These are phyloP conservation scores for Zygoascus sp. DNA, from an alignment of 1,139 yeast genomes.

Conservation along the genomic window DNA sequence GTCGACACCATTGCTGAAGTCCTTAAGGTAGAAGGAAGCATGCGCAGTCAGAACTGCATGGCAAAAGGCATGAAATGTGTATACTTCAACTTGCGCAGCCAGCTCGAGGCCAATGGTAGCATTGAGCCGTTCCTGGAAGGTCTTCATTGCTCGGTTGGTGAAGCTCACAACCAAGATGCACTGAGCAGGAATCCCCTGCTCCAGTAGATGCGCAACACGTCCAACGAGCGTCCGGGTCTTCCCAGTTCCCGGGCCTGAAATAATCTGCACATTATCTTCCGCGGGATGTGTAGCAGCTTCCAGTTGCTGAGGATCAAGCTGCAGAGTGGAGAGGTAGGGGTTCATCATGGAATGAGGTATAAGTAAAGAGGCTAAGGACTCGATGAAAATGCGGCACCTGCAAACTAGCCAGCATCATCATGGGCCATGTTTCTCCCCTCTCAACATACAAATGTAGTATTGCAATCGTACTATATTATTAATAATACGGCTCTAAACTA, in stretches of 20 bases:
- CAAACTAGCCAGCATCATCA: too few species aligned
- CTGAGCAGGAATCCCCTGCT: conserved; percentile 50
- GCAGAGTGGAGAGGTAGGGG: conserved; percentile 8
- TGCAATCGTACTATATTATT: too few species aligned
- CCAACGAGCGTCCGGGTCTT: conserved; percentile 78
- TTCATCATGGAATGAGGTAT: not conserved
- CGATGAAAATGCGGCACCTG: too few species aligned
- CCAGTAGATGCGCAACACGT: conserved; percentile 60
- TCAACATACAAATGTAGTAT: too few species aligned
- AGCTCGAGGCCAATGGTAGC: conserved; percentile 44
- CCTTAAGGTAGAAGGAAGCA: not conserved
- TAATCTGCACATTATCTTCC: conserved; percentile 57
- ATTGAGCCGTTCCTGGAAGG: conserved; percentile 46
- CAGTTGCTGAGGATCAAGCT: conserved; percentile 55
- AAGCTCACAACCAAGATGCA: conserved; percentile 78
- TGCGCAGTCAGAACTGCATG: conserved; percentile 6
- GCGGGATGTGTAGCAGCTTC: conserved; percentile 56
- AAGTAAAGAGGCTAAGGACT: not conserved
- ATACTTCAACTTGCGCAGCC: conserved; percentile 47
- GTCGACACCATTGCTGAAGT: not conserved
- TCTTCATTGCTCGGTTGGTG: conserved; percentile 84
- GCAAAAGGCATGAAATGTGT: conserved; percentile 80
- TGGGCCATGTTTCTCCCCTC: too few species aligned
- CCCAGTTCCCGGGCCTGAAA: conserved; percentile 88
- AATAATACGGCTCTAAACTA: not conserved